Conservation (phyloP, 345 rosid species). For the Eucalyptus cloeziana region DNA sequence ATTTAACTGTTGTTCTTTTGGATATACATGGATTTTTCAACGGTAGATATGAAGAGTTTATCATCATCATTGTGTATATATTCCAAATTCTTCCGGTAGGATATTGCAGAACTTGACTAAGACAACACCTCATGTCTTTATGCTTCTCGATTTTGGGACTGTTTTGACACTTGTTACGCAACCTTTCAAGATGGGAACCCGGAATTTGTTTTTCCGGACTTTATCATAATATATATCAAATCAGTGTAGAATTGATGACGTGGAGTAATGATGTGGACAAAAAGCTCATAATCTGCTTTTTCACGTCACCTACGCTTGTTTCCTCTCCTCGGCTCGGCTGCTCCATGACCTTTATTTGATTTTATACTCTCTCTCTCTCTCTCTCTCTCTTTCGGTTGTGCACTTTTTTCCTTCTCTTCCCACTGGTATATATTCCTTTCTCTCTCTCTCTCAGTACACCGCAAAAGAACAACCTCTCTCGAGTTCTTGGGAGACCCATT, state of each 20-base stretch:
- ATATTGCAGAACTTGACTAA: neutral
- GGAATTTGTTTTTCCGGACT: neutral
- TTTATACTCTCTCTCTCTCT: neutral
- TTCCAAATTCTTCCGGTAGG: neutral
- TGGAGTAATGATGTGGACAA: slow-evolving; percentile 47
- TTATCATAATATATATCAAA: neutral
- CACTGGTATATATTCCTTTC: neutral
- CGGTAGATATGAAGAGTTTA: neutral
- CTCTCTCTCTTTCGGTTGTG: neutral
- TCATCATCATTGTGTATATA: neutral
- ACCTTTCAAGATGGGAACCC: neutral
- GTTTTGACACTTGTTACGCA: neutral
- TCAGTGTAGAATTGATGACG: slow-evolving; percentile 9
- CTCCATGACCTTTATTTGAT: neutral
- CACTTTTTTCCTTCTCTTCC: neutral
- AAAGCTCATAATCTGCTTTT: slow-evolving; percentile 40
- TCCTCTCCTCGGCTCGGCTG: neutral
- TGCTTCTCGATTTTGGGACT: neutral
- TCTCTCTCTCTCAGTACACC: neutral
- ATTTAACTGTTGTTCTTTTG: neutral
- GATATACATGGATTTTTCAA: neutral
- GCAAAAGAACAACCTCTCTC: neutral
- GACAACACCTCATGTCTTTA: neutral
- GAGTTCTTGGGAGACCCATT: neutral
- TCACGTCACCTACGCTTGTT: slow-evolving; percentile 28